phyloP scores from a whole-genome alignment of 352 stramenopile genomes.

The Phytophthora pistaciae region DNA sequence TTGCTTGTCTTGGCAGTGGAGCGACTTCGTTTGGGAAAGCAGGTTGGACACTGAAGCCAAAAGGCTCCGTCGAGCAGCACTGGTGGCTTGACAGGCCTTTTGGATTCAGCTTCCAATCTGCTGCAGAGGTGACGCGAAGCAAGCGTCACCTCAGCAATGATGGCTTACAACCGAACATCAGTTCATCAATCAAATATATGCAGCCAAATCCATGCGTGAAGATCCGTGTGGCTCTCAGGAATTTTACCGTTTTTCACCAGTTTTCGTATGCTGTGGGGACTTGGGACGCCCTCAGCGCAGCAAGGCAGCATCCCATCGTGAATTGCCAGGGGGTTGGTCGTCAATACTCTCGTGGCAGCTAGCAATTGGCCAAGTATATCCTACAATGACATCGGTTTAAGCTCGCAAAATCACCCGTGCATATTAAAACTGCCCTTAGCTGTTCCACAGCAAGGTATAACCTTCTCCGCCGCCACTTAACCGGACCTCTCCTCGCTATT shows the following conservation, averaged over 20 bases:
- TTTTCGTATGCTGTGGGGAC: not conserved
- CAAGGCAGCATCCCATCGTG: no score
- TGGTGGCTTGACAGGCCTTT: no score
- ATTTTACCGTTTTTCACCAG: not conserved
- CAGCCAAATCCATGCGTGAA: no score
- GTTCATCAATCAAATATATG: not conserved
- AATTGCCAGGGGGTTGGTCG: no score
- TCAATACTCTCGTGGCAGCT: no score
- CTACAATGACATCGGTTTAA: not conserved
- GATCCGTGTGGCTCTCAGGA: not conserved
- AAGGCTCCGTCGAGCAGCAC: no score
- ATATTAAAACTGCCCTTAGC: no score
- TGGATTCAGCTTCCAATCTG: no score
- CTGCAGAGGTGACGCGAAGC: not conserved
- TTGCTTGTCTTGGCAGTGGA: not conserved
- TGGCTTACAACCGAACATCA: not conserved
- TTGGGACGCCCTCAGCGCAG: no score
- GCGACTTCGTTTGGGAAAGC: not conserved
- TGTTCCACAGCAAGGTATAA: not conserved
- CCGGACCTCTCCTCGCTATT: not conserved
- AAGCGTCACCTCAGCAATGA: not conserved
- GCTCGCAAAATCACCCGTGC: no score
- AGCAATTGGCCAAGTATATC: not conserved
- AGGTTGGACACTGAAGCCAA: not conserved
- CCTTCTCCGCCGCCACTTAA: not conserved